Evolutionary conservation across 2,329 filamentous ascomycete genomes (phyloP), one percentile per base, ranked within the genome.

Genomic region (Metarhizium guizhouense): DNA sequence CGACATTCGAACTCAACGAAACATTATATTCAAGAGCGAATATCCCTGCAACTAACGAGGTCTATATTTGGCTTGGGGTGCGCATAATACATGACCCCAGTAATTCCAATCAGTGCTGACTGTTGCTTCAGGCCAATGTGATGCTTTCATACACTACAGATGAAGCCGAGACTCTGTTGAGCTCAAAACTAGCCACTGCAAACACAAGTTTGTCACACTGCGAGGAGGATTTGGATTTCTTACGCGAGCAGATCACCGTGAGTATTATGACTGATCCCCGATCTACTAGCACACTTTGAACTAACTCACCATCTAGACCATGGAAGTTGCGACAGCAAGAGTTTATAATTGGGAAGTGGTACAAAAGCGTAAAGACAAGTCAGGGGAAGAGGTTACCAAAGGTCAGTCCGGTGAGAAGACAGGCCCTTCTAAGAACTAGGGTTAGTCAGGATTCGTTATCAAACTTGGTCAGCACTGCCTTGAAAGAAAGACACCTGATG

Each of bases 291-390:
- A 36, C 54, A 64, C 61, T 58, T 57, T 7, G 29, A 14, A 51
- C 52, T 55, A 36, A 59, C 48, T 16, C 30, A 36, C 20, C 7
- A 47, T 43, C n/a, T 18, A 95, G 90, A 96, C 92, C 0, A 86
- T 99, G 77, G 94, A 99, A 72, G 94, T 99, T 38, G 94, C 94
- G 4, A 91, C 93, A 45, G 94, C 94, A 25, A 82, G 94, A 61
- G 92, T 99, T n/a, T 97, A 99, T 73, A 99, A 99, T 72, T 97
- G 94, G 93, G 94, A 99, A 67, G 91, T 99, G 4, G 90, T 93
- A 47, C 89, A 96, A 76, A 90, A 95, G 74, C 81, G 94, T 63
- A 96, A 96, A 77, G 91, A 96, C 58, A 94, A 91, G 71, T 78
- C 74, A 3, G 85, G 87, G 43, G 81, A 84, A 59, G 84, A 76